phyloP scores from a whole-genome alignment of 306 rosid genomes.

The Begonia fuchsioides region DNA sequence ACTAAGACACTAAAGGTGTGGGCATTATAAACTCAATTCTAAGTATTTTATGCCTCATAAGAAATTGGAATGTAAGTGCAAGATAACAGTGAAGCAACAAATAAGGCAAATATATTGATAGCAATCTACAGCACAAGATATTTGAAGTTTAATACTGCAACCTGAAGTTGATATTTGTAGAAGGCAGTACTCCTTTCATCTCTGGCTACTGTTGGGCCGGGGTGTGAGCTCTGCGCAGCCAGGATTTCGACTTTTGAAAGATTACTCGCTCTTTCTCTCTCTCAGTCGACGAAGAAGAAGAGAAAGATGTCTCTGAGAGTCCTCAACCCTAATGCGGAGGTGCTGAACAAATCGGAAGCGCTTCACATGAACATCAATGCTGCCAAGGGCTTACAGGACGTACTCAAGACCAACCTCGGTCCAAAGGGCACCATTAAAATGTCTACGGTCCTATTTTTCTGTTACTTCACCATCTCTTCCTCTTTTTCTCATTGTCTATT shows the following conservation, averaged over 20 bases:
- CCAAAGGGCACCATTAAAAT: slow-evolving; percentile 97
- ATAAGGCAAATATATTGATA: slow-evolving; percentile 41
- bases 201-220: too few species aligned
- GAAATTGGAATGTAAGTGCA: too few species aligned
- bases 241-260: too few species aligned
- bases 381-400: slow-evolving; percentile 91
- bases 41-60: too few species aligned
- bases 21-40: too few species aligned
- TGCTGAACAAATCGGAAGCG: slow-evolving; percentile 94
- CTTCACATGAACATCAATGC: slow-evolving; percentile 95
- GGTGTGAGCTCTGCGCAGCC: too few species aligned
- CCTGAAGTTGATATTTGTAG: too few species aligned
- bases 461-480: not conserved
- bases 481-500: not conserved
- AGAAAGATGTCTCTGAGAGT: slow-evolving; percentile 64
- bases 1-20: too few species aligned
- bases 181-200: too few species aligned
- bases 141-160: too few species aligned
- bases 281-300: not conserved
- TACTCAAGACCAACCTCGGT: slow-evolving; percentile 83
- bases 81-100: too few species aligned
- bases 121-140: slow-evolving; percentile 68
- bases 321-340: slow-evolving; percentile 89
- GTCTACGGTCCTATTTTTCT: slow-evolving; percentile 7
- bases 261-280: too few species aligned